Evolutionary conservation across 805 yeast genomes (phyloP), one percentile per base, ranked within the genome.

Genomic region (Ogataea minuta): DNA sequence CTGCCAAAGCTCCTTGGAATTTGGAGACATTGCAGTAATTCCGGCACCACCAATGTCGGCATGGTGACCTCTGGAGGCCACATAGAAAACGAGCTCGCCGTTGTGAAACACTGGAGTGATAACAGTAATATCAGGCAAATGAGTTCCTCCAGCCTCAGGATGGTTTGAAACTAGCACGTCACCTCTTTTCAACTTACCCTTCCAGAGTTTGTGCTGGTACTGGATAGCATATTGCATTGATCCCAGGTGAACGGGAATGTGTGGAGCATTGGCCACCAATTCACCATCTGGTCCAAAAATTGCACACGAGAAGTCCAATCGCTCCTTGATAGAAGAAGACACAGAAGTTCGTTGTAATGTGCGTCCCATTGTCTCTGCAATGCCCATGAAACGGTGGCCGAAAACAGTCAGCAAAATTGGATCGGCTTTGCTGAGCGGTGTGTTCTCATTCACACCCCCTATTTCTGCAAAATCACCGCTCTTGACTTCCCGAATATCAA

Each of bases 31-130:
- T 1, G 76, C 67, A 4, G 78, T 78, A 17, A 77, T 75, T 33
- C 76, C 66, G 34, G 74, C 69, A n/a, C 77, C 74, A 28, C 80
- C 80, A 48, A 76, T 74, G 46, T 76, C 80, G 23, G 79, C 75
- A 54, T 76, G 80, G 56, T 76, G 80, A n/a, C 78, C 80, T 37
- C 80, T 58, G 4, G 77, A 67, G 3, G 80, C 80, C 20, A 73
- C 71, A 63, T 74, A 75, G 49, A 74, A 74, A 12, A 70, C 66
- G 8, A 72, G 65, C 23, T 67, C 57, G 23, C 59, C 59, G 16
- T 69, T 60, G 39, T 64, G 57, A 43, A 71, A 64, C 1, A 75
- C 78, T 0, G 81, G 80, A 1, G 79, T 70, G 16, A 76, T 71
- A 23, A 76, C 77, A 2, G 80, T 76, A 41, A 76, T 67, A 52